phyloP scores from a whole-genome alignment of 208 protist genomes.

The Trypanosoma lewisi region DNA sequence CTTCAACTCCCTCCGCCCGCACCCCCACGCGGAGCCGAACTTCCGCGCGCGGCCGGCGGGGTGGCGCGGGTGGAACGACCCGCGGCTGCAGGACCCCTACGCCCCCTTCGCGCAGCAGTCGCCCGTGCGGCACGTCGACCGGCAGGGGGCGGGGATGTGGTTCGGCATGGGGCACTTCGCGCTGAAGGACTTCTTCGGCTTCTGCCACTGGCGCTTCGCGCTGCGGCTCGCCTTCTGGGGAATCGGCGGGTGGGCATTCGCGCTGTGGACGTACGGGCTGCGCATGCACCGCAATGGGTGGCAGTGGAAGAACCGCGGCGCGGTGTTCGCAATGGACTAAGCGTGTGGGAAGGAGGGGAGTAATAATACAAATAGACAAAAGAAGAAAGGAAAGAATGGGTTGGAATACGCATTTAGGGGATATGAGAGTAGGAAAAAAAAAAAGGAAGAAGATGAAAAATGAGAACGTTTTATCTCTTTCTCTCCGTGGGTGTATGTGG shows the following conservation, averaged over 20 bases:
- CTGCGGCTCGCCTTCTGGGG: constrained; percentile 59
- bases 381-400: constrained; percentile 2
- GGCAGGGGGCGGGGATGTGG: constrained; percentile 57
- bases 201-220: constrained; percentile 67
- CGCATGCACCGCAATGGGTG: constrained; percentile 86
- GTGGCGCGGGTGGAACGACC: constrained; percentile 79
- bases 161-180: constrained; percentile 85
- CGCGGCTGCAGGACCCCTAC: constrained; percentile 65
- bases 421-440: not conserved
- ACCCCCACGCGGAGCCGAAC: constrained; percentile 74
- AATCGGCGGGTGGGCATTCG: constrained; percentile 37
- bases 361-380: constrained; percentile 2
- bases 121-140: constrained; percentile 71
- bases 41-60: constrained; percentile 69
- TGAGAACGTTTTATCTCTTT: not conserved
- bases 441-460: constrained; percentile 5
- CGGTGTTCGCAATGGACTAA: constrained; percentile 83
- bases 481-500: no score
- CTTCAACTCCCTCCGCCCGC: constrained; percentile 74
- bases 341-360: not conserved
- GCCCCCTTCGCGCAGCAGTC: constrained; percentile 62
- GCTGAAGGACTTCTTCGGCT: constrained; percentile 77
- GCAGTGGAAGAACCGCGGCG: constrained; percentile 88
- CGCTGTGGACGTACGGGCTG: constrained; percentile 51
- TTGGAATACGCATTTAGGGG: not conserved